A percentile compares a stretch with the other conserved stretches of the same genome.
Evolutionary conservation across 306 rosid species (phyloP).

Genomic region (Leucaena leucocephala): DNA sequence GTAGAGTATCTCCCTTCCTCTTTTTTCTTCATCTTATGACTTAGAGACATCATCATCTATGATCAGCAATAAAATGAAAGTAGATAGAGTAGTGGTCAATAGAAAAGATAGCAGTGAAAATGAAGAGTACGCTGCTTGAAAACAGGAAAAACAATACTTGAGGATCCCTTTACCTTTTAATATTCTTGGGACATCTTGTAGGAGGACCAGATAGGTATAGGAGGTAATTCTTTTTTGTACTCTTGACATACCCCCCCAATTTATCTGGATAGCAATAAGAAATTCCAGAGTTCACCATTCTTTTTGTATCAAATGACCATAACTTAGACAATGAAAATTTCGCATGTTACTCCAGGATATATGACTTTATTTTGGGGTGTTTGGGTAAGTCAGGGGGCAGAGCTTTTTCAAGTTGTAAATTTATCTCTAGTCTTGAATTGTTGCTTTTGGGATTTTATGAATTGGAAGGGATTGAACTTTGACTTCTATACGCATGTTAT

Average conservation of each 20-base stretch:
- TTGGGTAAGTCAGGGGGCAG: no score
- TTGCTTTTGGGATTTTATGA: background rate
- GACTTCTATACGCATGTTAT: background rate
- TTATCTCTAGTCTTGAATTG: background rate
- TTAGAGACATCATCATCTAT: background rate
- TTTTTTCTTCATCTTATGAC: constrained; percentile 13
- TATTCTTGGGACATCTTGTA: constrained; percentile 29
- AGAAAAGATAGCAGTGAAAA: constrained; percentile 24
- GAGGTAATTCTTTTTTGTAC: constrained; percentile 39
- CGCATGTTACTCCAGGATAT: background rate
- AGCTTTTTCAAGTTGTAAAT: background rate
- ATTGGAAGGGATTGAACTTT: background rate
- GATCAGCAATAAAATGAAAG: constrained; percentile 7
- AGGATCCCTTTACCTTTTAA: constrained; percentile 1
- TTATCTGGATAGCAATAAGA: constrained; percentile 36
- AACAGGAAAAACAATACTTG: background rate
- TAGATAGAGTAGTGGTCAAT: constrained; percentile 31
- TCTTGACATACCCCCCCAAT: background rate
- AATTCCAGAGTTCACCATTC: constrained; percentile 38
- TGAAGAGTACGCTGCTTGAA: background rate
- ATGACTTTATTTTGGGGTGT: background rate
- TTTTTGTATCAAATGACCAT: constrained; percentile 35
- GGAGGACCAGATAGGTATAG: constrained; percentile 43
- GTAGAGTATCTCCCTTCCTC: constrained; percentile 36
- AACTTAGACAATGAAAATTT: background rate